A percentile compares a stretch with the other conserved stretches of the same genome.
phyloP scores from a whole-genome alignment of 768 basidiomycete genomes.

The Mycena olivaceomarginata region DNA sequence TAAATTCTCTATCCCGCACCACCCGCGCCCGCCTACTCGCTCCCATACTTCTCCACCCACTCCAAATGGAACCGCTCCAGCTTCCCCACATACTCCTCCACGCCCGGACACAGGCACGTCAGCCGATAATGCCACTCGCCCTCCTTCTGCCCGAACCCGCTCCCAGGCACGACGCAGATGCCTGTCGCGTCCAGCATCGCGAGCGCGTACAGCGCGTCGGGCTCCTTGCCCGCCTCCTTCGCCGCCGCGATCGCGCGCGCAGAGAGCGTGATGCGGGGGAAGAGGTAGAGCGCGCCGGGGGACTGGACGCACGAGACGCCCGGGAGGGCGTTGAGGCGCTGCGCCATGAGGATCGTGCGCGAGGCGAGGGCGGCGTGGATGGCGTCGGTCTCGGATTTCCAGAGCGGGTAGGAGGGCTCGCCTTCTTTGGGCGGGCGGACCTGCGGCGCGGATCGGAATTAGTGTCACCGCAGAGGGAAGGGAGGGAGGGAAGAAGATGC shows the following conservation, averaged over 20 bases:
- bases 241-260: constrained; percentile 85
- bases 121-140: constrained; percentile 94
- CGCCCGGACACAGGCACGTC: constrained; percentile 96
- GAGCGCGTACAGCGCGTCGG: constrained; percentile 94
- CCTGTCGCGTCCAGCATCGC: constrained; percentile 91
- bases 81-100: constrained; percentile 93
- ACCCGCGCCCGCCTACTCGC: neutral
- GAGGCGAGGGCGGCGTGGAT: constrained; percentile 86
- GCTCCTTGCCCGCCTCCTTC: constrained; percentile 79
- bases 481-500: too few species aligned
- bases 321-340: constrained; percentile 86
- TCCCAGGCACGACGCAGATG: constrained; percentile 95
- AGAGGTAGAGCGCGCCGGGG: constrained; percentile 96
- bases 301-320: constrained; percentile 95
- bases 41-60: constrained; percentile 55
- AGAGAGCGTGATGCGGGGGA: constrained; percentile 88
- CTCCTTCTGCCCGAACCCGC: constrained; percentile 95
- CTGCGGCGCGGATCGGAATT: neutral
- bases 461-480: neutral
- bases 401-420: constrained; percentile 84
- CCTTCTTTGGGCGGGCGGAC: constrained; percentile 85
- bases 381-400: constrained; percentile 88
- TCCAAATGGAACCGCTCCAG: constrained; percentile 73
- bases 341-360: constrained; percentile 84
- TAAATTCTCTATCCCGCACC: neutral